These are phyloP conservation scores for Podaxis sp. DNA, from an alignment of 768 basidiomycete genomes.

Conservation along the genomic window DNA sequence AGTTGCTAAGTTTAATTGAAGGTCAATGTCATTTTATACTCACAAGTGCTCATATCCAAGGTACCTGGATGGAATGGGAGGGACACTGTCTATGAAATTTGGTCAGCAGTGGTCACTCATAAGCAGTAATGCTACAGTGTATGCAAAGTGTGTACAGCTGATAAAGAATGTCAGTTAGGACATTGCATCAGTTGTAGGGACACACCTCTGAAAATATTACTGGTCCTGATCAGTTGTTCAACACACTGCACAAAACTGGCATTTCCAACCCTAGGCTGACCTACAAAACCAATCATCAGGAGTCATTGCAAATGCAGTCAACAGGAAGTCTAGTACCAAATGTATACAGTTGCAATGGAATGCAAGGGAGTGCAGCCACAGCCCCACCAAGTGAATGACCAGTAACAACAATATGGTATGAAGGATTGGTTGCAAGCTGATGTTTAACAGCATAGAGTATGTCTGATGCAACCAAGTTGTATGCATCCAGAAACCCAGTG, in stretches of 20 bases:
- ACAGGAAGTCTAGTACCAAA: conserved; percentile 34
- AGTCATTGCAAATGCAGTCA: neutral
- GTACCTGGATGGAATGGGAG: conserved; percentile 44
- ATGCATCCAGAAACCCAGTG: conserved; percentile 29
- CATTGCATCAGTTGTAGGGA: neutral
- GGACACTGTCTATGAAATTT: conserved; percentile 43
- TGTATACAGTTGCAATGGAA: conserved; percentile 37
- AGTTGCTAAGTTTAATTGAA: neutral
- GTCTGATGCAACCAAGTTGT: conserved; percentile 27
- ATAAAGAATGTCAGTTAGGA: conserved; percentile 3
- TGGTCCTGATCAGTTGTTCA: conserved; percentile 34
- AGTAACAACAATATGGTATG: conserved; percentile 31
- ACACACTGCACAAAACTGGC: conserved; percentile 37
- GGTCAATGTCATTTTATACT: conserved; percentile 19
- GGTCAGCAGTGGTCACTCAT: conserved; percentile 4
- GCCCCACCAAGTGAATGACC: conserved; percentile 38
- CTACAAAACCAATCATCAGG: conserved; percentile 24
- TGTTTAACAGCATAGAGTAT: conserved; percentile 23
- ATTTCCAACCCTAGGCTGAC: conserved; percentile 52
- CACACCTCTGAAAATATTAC: conserved; percentile 43
- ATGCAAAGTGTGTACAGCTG: conserved; percentile 44
- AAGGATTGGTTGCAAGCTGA: conserved; percentile 24
- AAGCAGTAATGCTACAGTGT: neutral
- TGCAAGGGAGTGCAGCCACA: conserved; percentile 28
- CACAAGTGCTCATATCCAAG: conserved; percentile 50